Percentiles rank a stretch among this genome's conserved stretches.
Evolutionary conservation across 140 eudicot species (phyloP).

Genomic region (Bidens hawaiensis): DNA sequence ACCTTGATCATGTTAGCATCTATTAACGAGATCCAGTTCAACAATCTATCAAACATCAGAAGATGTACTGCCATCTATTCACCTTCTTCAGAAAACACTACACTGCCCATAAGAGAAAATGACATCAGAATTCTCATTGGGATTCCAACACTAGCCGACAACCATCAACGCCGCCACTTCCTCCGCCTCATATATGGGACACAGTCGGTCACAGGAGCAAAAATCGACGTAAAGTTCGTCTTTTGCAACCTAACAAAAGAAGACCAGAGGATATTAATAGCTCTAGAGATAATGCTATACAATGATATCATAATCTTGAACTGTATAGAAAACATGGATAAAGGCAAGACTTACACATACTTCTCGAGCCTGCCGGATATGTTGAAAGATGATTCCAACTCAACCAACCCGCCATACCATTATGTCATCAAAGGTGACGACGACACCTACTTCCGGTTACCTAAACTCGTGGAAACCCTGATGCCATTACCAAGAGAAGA

Average conservation of each 20-base stretch:
- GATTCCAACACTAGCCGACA: constrained; percentile 67
- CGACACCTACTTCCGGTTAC: constrained; percentile 61
- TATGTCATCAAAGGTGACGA: constrained; percentile 81
- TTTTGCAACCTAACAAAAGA: constrained; percentile 91
- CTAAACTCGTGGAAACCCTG: constrained; percentile 52
- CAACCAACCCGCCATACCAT: constrained; percentile 64
- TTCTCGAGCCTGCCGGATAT: constrained; percentile 82
- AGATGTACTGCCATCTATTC: constrained; percentile 40
- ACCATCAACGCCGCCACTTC: constrained; percentile 73
- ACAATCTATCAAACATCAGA: constrained; percentile 36
- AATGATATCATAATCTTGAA: constrained; percentile 75
- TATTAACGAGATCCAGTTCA: constrained; percentile 51
- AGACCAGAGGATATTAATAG: constrained; percentile 65
- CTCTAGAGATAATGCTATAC: constrained; percentile 73
- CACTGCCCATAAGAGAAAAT: constrained; percentile 20
- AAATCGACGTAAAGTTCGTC: constrained; percentile 67
- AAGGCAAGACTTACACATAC: constrained; percentile 77
- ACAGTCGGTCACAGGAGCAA: constrained; percentile 46
- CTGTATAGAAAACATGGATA: constrained; percentile 84
- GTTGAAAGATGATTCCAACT: constrained; percentile 15
- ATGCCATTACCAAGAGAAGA: constrained; percentile 74
- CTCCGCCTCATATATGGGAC: constrained; percentile 78
- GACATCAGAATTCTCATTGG: constrained; percentile 77
- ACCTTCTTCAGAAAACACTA: constrained; percentile 7
- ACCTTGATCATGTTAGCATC: constrained; percentile 62